Conservation (phyloP, 306 rosid genomes). For the Medicago arabica region DNA sequence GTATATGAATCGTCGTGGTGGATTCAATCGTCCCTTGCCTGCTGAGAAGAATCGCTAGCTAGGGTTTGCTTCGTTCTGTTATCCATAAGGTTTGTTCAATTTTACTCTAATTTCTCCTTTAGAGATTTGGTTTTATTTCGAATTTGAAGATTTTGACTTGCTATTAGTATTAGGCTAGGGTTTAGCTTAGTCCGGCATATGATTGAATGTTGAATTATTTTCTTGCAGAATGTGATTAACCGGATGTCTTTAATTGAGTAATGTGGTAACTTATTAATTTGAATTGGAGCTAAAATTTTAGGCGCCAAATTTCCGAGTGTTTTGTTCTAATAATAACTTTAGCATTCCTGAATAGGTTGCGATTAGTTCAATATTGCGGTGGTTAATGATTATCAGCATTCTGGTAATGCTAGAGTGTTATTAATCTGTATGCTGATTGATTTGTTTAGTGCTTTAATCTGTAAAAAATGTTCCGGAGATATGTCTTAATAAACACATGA, state of each 20-base stretch:
- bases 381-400: conserved; percentile 10
- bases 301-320: neutral
- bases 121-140: conserved; percentile 23
- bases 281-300: conserved; percentile 12
- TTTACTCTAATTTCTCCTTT: conserved; percentile 14
- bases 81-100: conserved; percentile 44
- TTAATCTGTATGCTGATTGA: neutral
- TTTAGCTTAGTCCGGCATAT: neutral
- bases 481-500: neutral
- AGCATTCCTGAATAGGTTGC: neutral
- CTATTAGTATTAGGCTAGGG: conserved; percentile 11
- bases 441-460: conserved; percentile 14
- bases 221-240: neutral
- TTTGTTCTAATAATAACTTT: neutral
- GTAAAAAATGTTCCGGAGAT: neutral
- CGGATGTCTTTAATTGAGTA: conserved; percentile 26
- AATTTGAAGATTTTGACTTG: conserved; percentile 21
- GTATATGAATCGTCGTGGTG: conserved; percentile 98
- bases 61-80: conserved; percentile 16
- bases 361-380: conserved; percentile 3
- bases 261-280: neutral
- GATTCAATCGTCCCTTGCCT: conserved; percentile 96
- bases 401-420: neutral
- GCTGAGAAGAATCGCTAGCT: conserved; percentile 92
- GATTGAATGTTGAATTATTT: conserved; percentile 1